phyloP scores from a whole-genome alignment of 1,284 basidiomycete genomes.

The Peniophora sp. region DNA sequence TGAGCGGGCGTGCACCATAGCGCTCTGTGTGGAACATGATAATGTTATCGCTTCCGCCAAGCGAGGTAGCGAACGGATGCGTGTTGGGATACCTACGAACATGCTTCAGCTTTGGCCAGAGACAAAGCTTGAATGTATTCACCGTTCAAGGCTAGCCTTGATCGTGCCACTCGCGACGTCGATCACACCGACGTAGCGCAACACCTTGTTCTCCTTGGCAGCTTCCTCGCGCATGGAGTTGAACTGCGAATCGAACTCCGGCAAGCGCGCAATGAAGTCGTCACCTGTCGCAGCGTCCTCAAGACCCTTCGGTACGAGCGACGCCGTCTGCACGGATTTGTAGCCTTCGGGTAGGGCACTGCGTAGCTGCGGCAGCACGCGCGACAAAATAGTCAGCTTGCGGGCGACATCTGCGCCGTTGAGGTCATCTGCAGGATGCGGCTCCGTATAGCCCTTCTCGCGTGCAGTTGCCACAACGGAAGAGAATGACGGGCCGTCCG shows the following conservation, averaged over 20 bases:
- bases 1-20: conserved; percentile 78
- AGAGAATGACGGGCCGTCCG: conserved; percentile 69
- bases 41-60: conserved; percentile 96
- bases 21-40: conserved; percentile 94
- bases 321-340: conserved; percentile 75
- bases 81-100: conserved; percentile 68
- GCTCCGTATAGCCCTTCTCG: conserved; percentile 97
- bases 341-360: conserved; percentile 62
- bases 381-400: conserved; percentile 92
- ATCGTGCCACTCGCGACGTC: conserved; percentile 72
- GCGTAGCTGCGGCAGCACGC: conserved; percentile 56
- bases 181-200: conserved; percentile 93
- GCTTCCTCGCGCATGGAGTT: conserved; percentile 74
- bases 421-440: conserved; percentile 94
- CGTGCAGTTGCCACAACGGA: conserved; percentile 86
- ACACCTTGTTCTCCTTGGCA: conserved; percentile 69
- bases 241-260: conserved; percentile 82
- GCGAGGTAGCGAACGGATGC: conserved; percentile 92
- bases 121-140: conserved; percentile 10
- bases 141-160: conserved; percentile 87
- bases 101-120: background rate
- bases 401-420: conserved; percentile 96
- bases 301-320: conserved; percentile 79
- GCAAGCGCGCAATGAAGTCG: conserved; percentile 77
- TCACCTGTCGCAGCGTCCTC: conserved; percentile 63